A percentile compares a stretch with the other conserved stretches of the same genome.
Evolutionary conservation across 768 basidiomycete species (phyloP).

Genomic region (Terana coerulea): DNA sequence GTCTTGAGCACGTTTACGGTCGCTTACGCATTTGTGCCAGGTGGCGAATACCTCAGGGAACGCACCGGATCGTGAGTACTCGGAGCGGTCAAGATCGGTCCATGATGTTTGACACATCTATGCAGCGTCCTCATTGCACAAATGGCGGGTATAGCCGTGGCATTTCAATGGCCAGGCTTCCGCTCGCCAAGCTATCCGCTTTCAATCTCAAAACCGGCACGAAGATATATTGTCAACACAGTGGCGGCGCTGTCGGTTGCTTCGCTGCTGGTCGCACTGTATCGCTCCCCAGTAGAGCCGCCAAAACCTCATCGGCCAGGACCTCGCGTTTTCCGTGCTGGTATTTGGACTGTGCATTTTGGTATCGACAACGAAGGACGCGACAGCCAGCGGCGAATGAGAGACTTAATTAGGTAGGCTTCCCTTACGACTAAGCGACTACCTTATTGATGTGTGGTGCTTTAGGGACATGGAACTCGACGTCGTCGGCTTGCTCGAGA

Average conservation of each 20-base stretch:
- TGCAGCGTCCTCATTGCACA: conserved; percentile 53
- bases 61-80: conserved; percentile 63
- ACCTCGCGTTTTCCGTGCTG: conserved; percentile 69
- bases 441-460: neutral
- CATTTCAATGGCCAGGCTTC: conserved; percentile 39
- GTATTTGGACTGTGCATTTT: conserved; percentile 93
- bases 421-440: neutral
- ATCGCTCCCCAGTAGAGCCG: conserved; percentile 44
- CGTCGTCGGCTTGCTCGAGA: conserved; percentile 81
- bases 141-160: conserved; percentile 44
- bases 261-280: conserved; percentile 52
- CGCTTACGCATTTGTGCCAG: conserved; percentile 89
- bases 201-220: conserved; percentile 3
- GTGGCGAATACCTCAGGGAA: conserved; percentile 71
- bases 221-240: conserved; percentile 15
- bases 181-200: conserved; percentile 2
- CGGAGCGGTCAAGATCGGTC: neutral
- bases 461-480: conserved; percentile 79
- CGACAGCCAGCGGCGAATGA: conserved; percentile 69
- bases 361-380: conserved; percentile 72
- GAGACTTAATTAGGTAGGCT: conserved; percentile 41
- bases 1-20: conserved; percentile 79
- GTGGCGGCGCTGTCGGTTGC: conserved; percentile 20
- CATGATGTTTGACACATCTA: neutral
- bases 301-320: conserved; percentile 60